A percentile compares a stretch with the other conserved stretches of the same genome.
phyloP scores from a whole-genome alignment of 73 alveolate genomes.

The Paramecium sexaurelia region DNA sequence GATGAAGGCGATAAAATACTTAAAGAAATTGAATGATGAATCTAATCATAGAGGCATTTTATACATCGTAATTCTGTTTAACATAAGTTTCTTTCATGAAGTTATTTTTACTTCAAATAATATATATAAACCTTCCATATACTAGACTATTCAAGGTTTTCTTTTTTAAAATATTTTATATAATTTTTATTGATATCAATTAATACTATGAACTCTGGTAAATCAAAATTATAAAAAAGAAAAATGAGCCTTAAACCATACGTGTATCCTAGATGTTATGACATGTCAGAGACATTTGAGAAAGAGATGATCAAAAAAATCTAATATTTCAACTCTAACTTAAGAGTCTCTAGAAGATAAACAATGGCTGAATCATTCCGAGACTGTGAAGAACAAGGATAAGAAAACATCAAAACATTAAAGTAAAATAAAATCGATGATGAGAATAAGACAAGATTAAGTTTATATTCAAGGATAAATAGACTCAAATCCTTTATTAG shows the following conservation, averaged over 20 bases:
- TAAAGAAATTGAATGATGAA: background rate
- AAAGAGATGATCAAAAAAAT: background rate
- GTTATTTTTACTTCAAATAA: background rate
- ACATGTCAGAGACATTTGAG: conserved; percentile 14
- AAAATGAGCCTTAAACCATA: background rate
- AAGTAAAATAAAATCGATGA: background rate
- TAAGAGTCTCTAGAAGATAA: background rate
- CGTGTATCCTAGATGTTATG: conserved; percentile 25
- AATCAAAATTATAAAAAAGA: background rate
- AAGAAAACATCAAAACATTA: background rate
- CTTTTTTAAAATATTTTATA: background rate
- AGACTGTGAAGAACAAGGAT: background rate
- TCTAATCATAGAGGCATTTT: background rate
- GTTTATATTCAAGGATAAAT: background rate
- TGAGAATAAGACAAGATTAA: background rate
- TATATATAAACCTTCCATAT: background rate
- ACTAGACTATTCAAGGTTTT: no score
- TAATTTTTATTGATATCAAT: background rate
- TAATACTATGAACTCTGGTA: background rate
- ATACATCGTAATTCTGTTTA: background rate
- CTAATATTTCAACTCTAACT: background rate
- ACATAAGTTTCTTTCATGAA: background rate
- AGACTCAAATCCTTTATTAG: background rate
- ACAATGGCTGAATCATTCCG: background rate
- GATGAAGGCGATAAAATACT: background rate